Conservation (phyloP, 257 asterid species). For the Mentha longifolia region DNA sequence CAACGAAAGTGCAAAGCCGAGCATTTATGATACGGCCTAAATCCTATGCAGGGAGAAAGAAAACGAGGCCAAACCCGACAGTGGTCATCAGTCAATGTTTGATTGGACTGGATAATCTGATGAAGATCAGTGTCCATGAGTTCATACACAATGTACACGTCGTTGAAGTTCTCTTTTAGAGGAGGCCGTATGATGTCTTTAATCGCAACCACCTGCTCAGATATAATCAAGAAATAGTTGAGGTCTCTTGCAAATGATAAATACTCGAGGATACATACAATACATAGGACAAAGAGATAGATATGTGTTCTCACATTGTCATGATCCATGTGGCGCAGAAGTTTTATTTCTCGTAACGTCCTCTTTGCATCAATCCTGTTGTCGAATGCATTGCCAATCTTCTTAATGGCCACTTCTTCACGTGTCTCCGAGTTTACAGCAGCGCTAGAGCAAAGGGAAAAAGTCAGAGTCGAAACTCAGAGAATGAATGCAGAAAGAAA, state of each 20-base stretch:
- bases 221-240: constrained; percentile 20
- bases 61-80: constrained; percentile 83
- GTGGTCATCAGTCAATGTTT: constrained; percentile 82
- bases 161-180: constrained; percentile 90
- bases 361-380: constrained; percentile 93
- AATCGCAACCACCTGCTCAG: constrained; percentile 72
- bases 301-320: constrained; percentile 63
- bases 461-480: constrained; percentile 28
- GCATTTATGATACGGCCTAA: background rate
- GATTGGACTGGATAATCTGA: constrained; percentile 92
- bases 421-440: constrained; percentile 94
- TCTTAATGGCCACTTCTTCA: constrained; percentile 95
- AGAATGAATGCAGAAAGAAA: background rate
- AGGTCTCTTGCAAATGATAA: background rate
- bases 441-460: constrained; percentile 57
- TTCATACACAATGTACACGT: constrained; percentile 91
- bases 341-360: constrained; percentile 91
- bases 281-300: too few relatives aligned
- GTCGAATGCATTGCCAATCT: constrained; percentile 99
- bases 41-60: constrained; percentile 18
- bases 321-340: constrained; percentile 92
- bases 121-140: constrained; percentile 99
- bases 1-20: background rate
- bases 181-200: constrained; percentile 97
- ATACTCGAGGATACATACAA: too few relatives aligned